Conservation (phyloP, 2,329 filamentous ascomycete species). For the Xylariaceae sp. region DNA sequence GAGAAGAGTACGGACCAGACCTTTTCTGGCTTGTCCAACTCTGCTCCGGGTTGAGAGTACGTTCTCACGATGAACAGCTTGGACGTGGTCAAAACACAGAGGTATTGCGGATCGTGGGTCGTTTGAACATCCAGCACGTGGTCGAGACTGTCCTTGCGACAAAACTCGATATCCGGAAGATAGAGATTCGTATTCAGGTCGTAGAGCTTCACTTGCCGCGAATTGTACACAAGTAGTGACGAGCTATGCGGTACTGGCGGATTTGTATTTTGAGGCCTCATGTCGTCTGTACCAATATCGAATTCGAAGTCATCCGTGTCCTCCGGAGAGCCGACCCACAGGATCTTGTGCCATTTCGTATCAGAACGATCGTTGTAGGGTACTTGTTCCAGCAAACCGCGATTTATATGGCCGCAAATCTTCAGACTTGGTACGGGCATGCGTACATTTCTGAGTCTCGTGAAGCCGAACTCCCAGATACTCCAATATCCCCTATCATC, state of each 20-base stretch:
- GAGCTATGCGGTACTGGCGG: conserved; percentile 49
- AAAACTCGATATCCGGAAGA: conserved; percentile 26
- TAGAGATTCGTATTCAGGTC: conserved; percentile 25
- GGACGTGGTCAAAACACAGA: conserved; percentile 30
- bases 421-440: conserved; percentile 32
- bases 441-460: conserved; percentile 32
- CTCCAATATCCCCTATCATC: conserved; percentile 63
- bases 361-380: conserved; percentile 30
- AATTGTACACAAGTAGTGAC: conserved; percentile 41
- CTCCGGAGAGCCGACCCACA: conserved; percentile 37
- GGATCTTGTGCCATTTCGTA: conserved; percentile 39
- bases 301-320: conserved; percentile 37
- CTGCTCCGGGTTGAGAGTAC: conserved; percentile 17
- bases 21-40: conserved; percentile 21
- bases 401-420: conserved; percentile 41
- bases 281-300: conserved; percentile 27
- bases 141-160: conserved; percentile 21
- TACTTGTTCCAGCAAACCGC: conserved; percentile 35
- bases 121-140: conserved; percentile 28
- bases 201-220: conserved; percentile 28
- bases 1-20: conserved; percentile 36
- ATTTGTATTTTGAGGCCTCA: conserved; percentile 23
- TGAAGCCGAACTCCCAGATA: conserved; percentile 55
- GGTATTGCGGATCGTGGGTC: conserved; percentile 28
- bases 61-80: conserved; percentile 28